Evolutionary conservation across 116 monocot species (phyloP).

Genomic region (Dioscorea cayenensis): DNA sequence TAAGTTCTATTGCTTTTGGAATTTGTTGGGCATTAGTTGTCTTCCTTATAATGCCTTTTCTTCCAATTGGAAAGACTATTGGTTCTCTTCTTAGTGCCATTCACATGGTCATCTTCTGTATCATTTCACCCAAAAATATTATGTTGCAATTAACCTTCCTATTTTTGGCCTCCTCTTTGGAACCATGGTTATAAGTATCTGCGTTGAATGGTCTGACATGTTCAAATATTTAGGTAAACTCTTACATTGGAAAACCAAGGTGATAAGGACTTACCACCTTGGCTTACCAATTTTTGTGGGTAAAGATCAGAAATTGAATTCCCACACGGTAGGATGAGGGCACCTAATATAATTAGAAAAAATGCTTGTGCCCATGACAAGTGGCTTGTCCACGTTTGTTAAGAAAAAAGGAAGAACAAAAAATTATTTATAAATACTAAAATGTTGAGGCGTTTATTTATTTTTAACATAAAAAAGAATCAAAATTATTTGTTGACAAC

Average conservation of each 20-base stretch:
- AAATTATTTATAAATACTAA: too few species aligned
- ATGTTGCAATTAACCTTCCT: constrained; percentile 71
- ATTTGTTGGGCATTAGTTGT: constrained; percentile 82
- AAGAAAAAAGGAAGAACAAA: too few species aligned
- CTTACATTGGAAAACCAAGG: constrained; percentile 64
- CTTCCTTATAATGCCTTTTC: constrained; percentile 73
- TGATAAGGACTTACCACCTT: constrained; percentile 62
- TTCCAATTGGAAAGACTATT: constrained; percentile 81
- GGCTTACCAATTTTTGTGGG: too few species aligned
- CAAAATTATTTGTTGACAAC: too few species aligned
- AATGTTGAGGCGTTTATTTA: too few species aligned
- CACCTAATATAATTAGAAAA: too few species aligned
- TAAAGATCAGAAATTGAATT: too few species aligned
- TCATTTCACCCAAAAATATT: constrained; percentile 69
- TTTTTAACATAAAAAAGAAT: too few species aligned
- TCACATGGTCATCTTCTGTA: constrained; percentile 72
- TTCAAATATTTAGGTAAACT: constrained; percentile 66
- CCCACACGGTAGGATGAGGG: too few species aligned
- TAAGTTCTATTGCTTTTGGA: too few species aligned
- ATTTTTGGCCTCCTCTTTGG: constrained; percentile 91
- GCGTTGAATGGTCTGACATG: constrained; percentile 78
- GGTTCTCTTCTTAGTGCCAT: constrained; percentile 70
- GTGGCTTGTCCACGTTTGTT: too few species aligned
- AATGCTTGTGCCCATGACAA: too few species aligned
- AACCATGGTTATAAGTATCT: constrained; percentile 82